Evolutionary conservation across 177 flowering plant genomes (phyloP).

Genomic region (Vitis hybrid): DNA sequence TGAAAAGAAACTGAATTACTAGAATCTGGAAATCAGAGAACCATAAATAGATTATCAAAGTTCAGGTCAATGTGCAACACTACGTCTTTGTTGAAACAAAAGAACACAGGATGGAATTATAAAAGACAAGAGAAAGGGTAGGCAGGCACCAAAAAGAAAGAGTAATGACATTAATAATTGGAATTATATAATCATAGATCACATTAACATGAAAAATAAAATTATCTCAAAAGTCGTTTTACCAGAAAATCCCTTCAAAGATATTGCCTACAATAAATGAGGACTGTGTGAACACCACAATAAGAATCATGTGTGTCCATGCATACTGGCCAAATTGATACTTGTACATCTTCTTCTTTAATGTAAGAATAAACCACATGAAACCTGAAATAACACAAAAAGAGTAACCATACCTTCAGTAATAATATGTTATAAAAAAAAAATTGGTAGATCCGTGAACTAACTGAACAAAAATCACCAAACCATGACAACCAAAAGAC

Average conservation of each 20-base stretch:
- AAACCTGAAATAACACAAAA: conserved; percentile 54
- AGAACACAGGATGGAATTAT: too few relatives aligned
- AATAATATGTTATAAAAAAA: neutral
- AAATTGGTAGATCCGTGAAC: neutral
- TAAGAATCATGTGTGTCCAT: conserved; percentile 98
- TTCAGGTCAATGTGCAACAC: too few relatives aligned
- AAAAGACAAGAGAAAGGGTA: too few relatives aligned
- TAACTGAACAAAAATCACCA: neutral
- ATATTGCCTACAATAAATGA: conserved; percentile 93
- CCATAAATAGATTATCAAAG: too few relatives aligned
- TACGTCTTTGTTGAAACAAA: too few relatives aligned
- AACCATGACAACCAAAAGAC: too few relatives aligned
- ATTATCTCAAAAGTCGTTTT: conserved; percentile 14
- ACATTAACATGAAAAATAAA: neutral
- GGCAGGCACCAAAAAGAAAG: too few relatives aligned
- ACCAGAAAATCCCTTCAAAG: conserved; percentile 99
- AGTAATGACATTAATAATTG: too few relatives aligned
- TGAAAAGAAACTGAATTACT: too few relatives aligned
- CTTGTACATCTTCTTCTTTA: conserved; percentile 99
- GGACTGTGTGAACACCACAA: conserved; percentile 89
- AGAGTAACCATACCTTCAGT: conserved; percentile 5
- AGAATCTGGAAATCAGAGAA: too few relatives aligned
- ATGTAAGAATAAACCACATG: conserved; percentile 93
- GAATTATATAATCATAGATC: neutral
- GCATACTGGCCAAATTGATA: conserved; percentile 98